Evolutionary conservation across 441 rosid genomes (phyloP), one percentile per base, ranked within the genome.

Genomic region (Hura crepitans): DNA sequence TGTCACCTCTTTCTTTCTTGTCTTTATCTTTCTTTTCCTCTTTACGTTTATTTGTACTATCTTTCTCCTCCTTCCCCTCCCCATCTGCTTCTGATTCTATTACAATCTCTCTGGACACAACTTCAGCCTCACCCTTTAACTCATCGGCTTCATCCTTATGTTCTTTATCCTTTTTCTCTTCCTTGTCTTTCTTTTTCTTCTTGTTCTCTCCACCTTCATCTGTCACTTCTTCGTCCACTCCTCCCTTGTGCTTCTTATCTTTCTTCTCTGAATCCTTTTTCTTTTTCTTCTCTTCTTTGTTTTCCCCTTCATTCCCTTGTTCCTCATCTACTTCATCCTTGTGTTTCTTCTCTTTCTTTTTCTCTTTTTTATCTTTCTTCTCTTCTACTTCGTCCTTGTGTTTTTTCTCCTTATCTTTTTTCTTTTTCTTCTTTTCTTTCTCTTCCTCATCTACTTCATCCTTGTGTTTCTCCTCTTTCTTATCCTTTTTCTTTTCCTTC

Each of bases 61-160:
- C 72, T 23, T 72, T 69, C 43, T 71, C 31, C 63, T 57, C 67
- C 68, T 75, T 42, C 66, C 63, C 27, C 69, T 59, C 51, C 68
- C 14, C 45, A 71, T 72, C 35, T 28, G n/a, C 70, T 31, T 59
- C 65, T 49, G 79, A 39, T 25, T 70, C 75, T 74, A 63, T 49
- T 54, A 62, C 68, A 45, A 78, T 50, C 45, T 77, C 89, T 64
- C 79, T 75, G 22, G 80, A 53, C 35, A 63, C 53, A 37, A 74
- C 70, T 65, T 72, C 80, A 45, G 50, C 28, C 46, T 71, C 65
- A 39, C 39, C 28, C 72, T 79, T 67, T 65, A 55, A 61, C 31
- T 55, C 74, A 55, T 75, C 65, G 43, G 28, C 54, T 27, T 60
- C 85, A 43, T 76, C 83, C 42, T 65, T 55, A 2, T 67, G 67